These are phyloP conservation scores for Paramecium sexaurelia DNA, from an alignment of 73 alveolate species.

Conservation along the genomic window DNA sequence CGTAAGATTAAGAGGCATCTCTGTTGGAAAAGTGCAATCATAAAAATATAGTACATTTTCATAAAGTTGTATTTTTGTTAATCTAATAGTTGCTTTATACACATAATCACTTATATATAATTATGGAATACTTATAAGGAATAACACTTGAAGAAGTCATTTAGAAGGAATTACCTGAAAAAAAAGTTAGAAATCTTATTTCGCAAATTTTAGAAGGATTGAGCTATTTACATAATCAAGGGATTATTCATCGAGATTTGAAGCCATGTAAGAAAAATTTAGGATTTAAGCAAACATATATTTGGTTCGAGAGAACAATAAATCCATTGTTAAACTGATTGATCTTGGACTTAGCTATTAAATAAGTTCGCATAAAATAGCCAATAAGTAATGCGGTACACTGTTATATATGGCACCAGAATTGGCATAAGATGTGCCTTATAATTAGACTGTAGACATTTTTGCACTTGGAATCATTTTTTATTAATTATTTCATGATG, in stretches of 20 bases:
- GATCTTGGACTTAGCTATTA: conserved; percentile 31
- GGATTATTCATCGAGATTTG: conserved; percentile 46
- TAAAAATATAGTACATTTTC: conserved; percentile 27
- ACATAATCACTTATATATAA: background rate
- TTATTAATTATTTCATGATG: conserved; percentile 12
- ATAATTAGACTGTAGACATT: conserved; percentile 22
- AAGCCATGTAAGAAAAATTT: conserved; percentile 34
- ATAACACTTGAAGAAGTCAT: background rate
- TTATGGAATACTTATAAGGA: conserved; percentile 3
- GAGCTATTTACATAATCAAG: conserved; percentile 6
- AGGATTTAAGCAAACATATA: conserved; percentile 22
- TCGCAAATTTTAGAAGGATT: background rate
- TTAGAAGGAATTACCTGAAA: background rate
- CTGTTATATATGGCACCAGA: conserved; percentile 37
- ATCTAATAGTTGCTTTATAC: conserved; percentile 9
- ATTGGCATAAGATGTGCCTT: conserved; percentile 21
- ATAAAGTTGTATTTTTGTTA: background rate
- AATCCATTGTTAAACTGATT: background rate
- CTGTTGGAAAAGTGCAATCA: conserved; percentile 15
- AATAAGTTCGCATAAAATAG: background rate
- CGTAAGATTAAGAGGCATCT: conserved; percentile 1
- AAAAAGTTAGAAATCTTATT: background rate
- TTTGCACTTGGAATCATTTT: conserved; percentile 12
- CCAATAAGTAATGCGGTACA: background rate
- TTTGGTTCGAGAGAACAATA: background rate